Conservation (phyloP, 2,329 filamentous ascomycete genomes). For the Parastagonospora avenae region DNA sequence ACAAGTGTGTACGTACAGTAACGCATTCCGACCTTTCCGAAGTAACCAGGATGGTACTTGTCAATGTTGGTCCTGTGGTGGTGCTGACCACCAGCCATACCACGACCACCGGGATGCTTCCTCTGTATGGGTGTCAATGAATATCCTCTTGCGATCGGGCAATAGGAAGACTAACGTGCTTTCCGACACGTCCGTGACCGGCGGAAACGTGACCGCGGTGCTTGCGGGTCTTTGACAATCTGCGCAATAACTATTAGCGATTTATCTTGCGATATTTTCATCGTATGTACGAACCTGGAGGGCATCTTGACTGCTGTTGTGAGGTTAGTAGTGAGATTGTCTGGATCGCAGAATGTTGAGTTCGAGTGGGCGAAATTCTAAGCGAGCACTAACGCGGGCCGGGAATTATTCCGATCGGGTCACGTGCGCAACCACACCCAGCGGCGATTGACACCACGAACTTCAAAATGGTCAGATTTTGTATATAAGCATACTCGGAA, state of each 20-base stretch:
- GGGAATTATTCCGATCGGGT: conserved; percentile 11
- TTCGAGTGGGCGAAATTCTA: conserved; percentile 18
- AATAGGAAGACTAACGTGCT: conserved; percentile 64
- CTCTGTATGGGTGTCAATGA: conserved; percentile 49
- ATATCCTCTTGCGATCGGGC: background rate
- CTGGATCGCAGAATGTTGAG: conserved; percentile 3
- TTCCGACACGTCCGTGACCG: conserved; percentile 97
- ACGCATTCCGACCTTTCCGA: conserved; percentile 84
- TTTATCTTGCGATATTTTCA: background rate
- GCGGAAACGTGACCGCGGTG: conserved; percentile 94
- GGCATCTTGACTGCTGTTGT: conserved; percentile 39
- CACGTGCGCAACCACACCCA: background rate
- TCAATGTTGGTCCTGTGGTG: conserved; percentile 94
- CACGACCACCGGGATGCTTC: conserved; percentile 77
- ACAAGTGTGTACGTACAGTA: conserved; percentile 20
- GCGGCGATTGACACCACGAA: no score
- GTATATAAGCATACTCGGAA: no score
- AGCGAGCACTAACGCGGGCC: conserved; percentile 19
- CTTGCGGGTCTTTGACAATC: conserved; percentile 41
- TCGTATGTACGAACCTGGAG: conserved; percentile 26
- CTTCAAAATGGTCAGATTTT: no score
- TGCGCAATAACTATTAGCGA: conserved; percentile 9
- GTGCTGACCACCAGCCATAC: conserved; percentile 97
- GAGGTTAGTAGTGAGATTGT: conserved; percentile 29
- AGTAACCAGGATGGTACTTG: conserved; percentile 99